These are phyloP conservation scores for Chlamydomonas schloesseri DNA, from an alignment of 139 green algal genomes.

Conservation along the genomic window DNA sequence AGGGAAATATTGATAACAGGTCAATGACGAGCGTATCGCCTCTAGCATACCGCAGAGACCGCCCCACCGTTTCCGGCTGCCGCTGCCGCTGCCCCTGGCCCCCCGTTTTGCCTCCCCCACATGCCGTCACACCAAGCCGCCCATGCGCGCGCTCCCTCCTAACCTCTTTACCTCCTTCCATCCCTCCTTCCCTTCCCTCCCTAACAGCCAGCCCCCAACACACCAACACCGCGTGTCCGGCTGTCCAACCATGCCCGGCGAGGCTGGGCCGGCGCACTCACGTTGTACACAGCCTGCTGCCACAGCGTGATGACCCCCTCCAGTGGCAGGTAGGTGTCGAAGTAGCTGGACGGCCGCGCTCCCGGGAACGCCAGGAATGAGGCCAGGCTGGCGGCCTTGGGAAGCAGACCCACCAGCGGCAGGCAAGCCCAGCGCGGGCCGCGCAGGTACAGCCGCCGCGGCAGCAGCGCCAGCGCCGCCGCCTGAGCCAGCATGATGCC, in stretches of 20 bases:
- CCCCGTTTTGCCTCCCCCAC: neutral
- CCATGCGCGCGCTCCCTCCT: too few species aligned
- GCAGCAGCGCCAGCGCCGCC: slow-evolving; percentile 6
- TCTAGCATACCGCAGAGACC: too few species aligned
- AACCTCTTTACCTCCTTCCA: too few species aligned
- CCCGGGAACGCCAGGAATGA: neutral
- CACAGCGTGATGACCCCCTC: slow-evolving; percentile 29
- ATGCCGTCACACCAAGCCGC: too few species aligned
- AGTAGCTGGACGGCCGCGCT: slow-evolving; percentile 12
- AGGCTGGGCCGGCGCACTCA: too few species aligned
- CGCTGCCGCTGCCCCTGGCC: neutral
- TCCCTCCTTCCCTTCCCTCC: too few species aligned
- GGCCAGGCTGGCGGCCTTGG: slow-evolving; percentile 24
- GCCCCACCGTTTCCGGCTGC: too few species aligned
- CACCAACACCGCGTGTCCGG: too few species aligned
- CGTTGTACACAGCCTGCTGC: slow-evolving; percentile 26
- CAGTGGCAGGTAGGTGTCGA: slow-evolving; percentile 29
- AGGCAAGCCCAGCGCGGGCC: neutral
- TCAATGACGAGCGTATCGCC: too few species aligned
- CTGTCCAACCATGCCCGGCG: too few species aligned
- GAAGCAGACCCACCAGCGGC: slow-evolving; percentile 4
- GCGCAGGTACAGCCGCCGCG: neutral
- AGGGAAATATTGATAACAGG: neutral
- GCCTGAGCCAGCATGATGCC: neutral
- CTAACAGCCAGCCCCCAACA: too few species aligned